A percentile compares a stretch with the other conserved stretches of the same genome.
Evolutionary conservation across 1,139 yeast species (phyloP).

Genomic region (Geotrichum phurueaensis): DNA sequence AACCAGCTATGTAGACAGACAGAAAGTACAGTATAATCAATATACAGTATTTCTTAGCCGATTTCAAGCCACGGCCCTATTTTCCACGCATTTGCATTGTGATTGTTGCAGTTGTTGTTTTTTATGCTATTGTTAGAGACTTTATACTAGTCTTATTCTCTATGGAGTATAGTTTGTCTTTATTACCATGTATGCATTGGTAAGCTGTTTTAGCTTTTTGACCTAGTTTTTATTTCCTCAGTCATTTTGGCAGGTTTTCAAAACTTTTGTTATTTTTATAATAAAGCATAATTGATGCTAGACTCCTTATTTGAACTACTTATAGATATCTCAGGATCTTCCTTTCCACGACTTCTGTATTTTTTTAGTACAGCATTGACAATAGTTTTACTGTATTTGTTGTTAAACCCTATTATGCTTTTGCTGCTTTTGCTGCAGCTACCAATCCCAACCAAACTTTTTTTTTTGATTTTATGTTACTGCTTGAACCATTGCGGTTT

Average conservation of each 20-base stretch:
- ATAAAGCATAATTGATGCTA: neutral
- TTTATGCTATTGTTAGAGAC: neutral
- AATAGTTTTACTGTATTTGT: neutral
- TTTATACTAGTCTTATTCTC: neutral
- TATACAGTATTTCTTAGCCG: neutral
- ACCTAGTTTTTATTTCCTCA: neutral
- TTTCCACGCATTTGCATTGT: neutral
- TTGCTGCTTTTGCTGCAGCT: neutral
- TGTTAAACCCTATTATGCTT: neutral
- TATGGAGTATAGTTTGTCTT: neutral
- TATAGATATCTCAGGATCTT: neutral
- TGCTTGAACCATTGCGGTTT: neutral
- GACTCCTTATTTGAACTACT: neutral
- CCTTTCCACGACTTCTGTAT: neutral
- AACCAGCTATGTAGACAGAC: neutral
- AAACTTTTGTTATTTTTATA: neutral
- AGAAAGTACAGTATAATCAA: neutral
- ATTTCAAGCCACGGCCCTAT: neutral
- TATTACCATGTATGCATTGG: neutral
- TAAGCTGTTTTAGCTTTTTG: neutral
- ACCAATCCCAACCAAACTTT: neutral
- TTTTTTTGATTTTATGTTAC: neutral
- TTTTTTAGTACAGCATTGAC: neutral
- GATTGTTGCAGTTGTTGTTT: no score
- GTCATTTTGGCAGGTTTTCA: neutral